These are phyloP conservation scores for Cyberlindnera subsufficiens DNA, from an alignment of 805 yeast species.

Conservation along the genomic window DNA sequence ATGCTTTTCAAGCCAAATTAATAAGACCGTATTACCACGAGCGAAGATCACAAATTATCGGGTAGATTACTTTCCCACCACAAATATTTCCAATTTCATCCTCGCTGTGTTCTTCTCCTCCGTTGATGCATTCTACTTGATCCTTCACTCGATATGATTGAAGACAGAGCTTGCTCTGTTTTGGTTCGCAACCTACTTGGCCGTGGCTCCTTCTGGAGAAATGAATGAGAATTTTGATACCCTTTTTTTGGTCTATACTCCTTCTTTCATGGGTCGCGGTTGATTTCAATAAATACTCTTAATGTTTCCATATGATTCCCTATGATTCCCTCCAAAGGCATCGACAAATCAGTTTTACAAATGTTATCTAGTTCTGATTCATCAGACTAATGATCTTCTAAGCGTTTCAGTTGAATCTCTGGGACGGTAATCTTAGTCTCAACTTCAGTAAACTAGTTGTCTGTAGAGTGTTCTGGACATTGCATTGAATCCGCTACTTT, in stretches of 20 bases:
- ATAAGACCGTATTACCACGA: constrained; percentile 41
- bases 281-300: constrained; percentile 60
- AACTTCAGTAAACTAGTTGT: constrained; percentile 52
- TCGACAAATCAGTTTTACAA: constrained; percentile 51
- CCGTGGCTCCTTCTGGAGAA: constrained; percentile 74
- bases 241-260: constrained; percentile 45
- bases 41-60: constrained; percentile 41
- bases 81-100: constrained; percentile 49
- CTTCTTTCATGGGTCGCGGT: constrained; percentile 71
- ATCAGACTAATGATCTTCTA: constrained; percentile 58
- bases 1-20: constrained; percentile 49
- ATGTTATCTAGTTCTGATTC: constrained; percentile 65
- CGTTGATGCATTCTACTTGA: constrained; percentile 63
- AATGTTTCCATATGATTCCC: constrained; percentile 69
- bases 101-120: constrained; percentile 53
- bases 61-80: constrained; percentile 43
- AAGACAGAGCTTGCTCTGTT: constrained; percentile 62
- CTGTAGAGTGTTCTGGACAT: constrained; percentile 55
- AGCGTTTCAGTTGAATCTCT: constrained; percentile 51
- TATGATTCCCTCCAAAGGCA: constrained; percentile 62
- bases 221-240: constrained; percentile 62
- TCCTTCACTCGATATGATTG: constrained; percentile 55
- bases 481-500: constrained; percentile 35
- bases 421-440: constrained; percentile 53
- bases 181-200: constrained; percentile 63